Evolutionary conservation across 495 filamentous ascomycete species (phyloP).

Genomic region (Penicillium manginii): DNA sequence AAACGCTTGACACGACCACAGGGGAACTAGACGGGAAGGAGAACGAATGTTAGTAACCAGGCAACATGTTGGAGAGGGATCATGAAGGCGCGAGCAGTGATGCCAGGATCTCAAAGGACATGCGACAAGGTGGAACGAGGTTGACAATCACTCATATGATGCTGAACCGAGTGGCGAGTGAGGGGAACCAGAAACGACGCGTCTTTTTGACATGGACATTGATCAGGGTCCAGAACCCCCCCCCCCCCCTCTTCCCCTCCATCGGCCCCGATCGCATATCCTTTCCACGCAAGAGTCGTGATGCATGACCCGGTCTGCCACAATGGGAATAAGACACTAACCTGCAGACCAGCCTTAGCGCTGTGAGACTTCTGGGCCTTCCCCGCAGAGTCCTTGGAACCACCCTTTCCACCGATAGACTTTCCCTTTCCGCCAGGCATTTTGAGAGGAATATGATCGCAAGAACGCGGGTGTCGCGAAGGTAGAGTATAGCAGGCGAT

Average conservation of each 20-base stretch:
- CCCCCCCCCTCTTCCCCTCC: background rate
- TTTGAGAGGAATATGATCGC: constrained; percentile 42
- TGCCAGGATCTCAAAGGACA: background rate
- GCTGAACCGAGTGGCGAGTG: constrained; percentile 5
- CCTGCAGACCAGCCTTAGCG: constrained; percentile 96
- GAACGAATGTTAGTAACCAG: constrained; percentile 18
- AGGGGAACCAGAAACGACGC: constrained; percentile 28
- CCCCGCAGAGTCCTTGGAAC: constrained; percentile 68
- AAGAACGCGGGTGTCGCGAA: constrained; percentile 30
- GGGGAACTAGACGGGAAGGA: constrained; percentile 73
- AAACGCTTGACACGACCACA: constrained; percentile 99
- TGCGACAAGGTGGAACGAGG: constrained; percentile 18
- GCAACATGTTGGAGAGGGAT: background rate
- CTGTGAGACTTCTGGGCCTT: constrained; percentile 99
- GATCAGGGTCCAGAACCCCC: constrained; percentile 9
- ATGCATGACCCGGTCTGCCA: constrained; percentile 1
- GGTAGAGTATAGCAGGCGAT: constrained; percentile 24
- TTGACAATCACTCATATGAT: background rate
- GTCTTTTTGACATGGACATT: constrained; percentile 17
- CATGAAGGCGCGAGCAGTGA: background rate
- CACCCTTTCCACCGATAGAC: constrained; percentile 92
- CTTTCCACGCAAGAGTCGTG: constrained; percentile 3
- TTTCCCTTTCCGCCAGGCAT: constrained; percentile 94
- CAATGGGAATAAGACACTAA: constrained; percentile 55
- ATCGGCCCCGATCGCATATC: constrained; percentile 15